Base-by-base conservation (phyloP, 2,329 filamentous ascomycete species). In the Xylaria sp. region DNA sequence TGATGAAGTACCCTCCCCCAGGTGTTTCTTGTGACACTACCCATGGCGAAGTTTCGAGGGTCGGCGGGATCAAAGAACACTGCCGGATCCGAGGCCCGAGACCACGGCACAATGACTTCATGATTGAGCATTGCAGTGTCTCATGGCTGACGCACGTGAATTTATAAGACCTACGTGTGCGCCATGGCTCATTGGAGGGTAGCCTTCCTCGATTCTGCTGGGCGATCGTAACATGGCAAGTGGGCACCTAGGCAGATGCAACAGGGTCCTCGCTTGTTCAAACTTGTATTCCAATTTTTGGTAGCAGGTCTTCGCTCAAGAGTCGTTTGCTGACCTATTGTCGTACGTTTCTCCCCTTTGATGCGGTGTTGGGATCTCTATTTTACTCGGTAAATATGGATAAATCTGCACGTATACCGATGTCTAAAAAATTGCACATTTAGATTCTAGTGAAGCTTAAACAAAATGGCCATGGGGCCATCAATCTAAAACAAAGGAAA, bases 61-160 rank as follows among this genome's bases (percentile, higher is more conserved):
- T 32, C 54, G 50, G 36, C 9, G 59, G 47, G 8, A 39, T 50
- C 36, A 7, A 21, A n/a, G 19, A 19, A 39, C 14, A 54, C 45
- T 47, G 2, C 21, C 27, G 32, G 36, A 42, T 8, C 17, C 30
- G 21, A 5, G 8, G 11, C 51, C 56, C 57, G 64, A 61, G 51
- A 61, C 51, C 53, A 45, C 9, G 56, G 39, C n/a, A 48, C 21
- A 36, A 58, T 61, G 24, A 58, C 34, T 69, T 61, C 34, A 67
- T 65, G 56, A 68, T 58, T 12, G 45, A 45, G 27, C 50, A 11
- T 39, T 55, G 42, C 39, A 24, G 21, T 60, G 27, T 67, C 24
- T 67, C 45, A 54, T 58, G 30, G 6, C n/a, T 45, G 36, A 32
- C 21, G 30, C 67, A 66, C 48, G 59, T 69, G 64, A 14, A 45